These are phyloP conservation scores for Phaseolus lunatus DNA, from an alignment of 306 rosid species.

Conservation along the genomic window DNA sequence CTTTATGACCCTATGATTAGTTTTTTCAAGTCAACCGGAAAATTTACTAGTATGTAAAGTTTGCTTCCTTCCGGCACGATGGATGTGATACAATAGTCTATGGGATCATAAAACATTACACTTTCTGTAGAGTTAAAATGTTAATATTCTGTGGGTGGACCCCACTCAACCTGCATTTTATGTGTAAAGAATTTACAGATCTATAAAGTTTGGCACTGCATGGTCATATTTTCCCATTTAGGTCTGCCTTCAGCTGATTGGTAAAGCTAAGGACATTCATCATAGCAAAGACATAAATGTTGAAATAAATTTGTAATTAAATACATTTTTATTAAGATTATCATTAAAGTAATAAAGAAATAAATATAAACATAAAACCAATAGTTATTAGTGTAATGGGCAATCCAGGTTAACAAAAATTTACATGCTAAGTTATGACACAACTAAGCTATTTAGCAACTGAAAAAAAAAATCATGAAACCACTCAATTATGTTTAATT, in stretches of 20 bases:
- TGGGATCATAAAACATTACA: slow-evolving; percentile 48
- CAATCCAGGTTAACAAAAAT: too few relatives aligned
- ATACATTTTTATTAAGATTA: too few relatives aligned
- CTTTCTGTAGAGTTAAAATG: slow-evolving; percentile 6
- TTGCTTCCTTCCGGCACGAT: slow-evolving; percentile 31
- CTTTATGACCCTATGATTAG: slow-evolving; percentile 69
- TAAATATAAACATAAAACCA: too few relatives aligned
- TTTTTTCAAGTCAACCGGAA: slow-evolving; percentile 56
- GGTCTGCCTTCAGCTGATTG: neutral
- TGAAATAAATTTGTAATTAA: neutral
- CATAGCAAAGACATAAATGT: neutral
- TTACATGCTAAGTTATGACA: too few relatives aligned
- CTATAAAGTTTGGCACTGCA: slow-evolving; percentile 1
- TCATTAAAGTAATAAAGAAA: too few relatives aligned
- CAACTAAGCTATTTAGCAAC: too few relatives aligned
- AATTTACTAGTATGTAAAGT: slow-evolving; percentile 48
- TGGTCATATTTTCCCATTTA: neutral
- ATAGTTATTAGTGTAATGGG: too few relatives aligned
- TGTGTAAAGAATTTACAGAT: slow-evolving; percentile 34
- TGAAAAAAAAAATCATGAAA: too few relatives aligned
- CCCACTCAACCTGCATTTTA: neutral
- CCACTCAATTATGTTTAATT: neutral
- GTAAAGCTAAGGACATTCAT: neutral
- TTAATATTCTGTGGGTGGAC: neutral
- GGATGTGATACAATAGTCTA: slow-evolving; percentile 38